Percentiles rank a stretch among this genome's conserved stretches.
These are phyloP conservation scores for Talinum fruticosum DNA, from an alignment of 148 eudicot genomes.

Conservation along the genomic window DNA sequence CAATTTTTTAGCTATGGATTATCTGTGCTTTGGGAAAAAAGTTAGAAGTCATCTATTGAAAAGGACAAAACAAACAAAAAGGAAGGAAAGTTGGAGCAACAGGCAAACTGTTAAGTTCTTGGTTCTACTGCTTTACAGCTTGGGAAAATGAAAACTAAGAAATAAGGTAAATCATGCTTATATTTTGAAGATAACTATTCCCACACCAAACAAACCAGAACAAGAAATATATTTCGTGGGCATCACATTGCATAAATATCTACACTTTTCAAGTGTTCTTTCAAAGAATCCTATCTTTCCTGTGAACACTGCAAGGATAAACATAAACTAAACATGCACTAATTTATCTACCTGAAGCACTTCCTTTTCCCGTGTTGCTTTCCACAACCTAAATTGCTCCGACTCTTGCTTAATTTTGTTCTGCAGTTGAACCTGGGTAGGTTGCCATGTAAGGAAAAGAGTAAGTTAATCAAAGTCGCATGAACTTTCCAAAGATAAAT, in stretches of 20 bases:
- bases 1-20: neutral
- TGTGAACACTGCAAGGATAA: neutral
- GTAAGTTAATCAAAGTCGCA: neutral
- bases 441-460: neutral
- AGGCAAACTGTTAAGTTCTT: neutral
- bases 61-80: neutral
- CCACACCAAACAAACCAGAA: neutral
- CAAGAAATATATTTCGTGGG: neutral
- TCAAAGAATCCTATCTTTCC: too few species aligned
- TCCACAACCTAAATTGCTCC: constrained; percentile 94
- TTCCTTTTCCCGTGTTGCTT: constrained; percentile 92
- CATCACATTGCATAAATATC: neutral
- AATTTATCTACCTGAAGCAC: constrained; percentile 75
- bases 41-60: neutral
- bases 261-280: neutral
- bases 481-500: neutral
- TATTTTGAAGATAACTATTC: neutral
- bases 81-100: neutral
- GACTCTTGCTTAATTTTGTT: constrained; percentile 98
- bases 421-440: constrained; percentile 80
- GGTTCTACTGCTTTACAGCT: neutral
- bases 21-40: neutral
- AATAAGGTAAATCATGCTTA: neutral
- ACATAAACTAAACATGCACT: neutral
- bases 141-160: neutral